Conservation (phyloP, 2,329 filamentous ascomycete species). For the Aureobasidium lini region DNA sequence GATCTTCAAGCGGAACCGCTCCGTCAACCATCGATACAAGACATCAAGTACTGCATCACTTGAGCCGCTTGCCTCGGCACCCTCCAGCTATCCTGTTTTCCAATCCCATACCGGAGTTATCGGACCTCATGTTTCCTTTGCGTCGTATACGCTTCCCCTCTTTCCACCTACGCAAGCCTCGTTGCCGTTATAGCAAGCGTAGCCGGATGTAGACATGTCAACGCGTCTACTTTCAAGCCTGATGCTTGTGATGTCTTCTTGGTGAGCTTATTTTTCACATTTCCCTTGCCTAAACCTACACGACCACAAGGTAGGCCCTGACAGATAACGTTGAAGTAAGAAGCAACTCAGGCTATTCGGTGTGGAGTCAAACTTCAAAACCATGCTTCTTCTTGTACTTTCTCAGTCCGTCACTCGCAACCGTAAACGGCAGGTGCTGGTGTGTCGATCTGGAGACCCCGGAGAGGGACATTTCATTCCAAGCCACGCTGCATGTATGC, state of each 20-base stretch:
- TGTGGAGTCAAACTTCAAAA: background rate
- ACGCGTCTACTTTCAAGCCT: background rate
- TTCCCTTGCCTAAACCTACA: background rate
- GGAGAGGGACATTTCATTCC: background rate
- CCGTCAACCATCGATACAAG: background rate
- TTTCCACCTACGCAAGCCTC: background rate
- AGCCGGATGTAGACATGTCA: background rate
- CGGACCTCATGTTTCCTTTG: background rate
- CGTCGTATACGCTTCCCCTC: background rate
- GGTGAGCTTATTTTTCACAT: constrained; percentile 1
- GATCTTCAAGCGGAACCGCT: background rate
- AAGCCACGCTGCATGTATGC: background rate
- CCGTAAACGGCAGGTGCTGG: background rate
- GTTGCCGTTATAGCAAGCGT: background rate
- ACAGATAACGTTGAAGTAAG: background rate
- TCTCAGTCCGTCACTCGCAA: background rate
- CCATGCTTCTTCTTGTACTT: background rate
- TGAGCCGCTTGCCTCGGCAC: constrained; percentile 1
- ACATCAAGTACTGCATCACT: background rate
- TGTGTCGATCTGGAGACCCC: constrained; percentile 1
- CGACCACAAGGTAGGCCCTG: background rate
- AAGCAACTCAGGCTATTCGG: background rate
- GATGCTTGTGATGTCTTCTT: background rate
- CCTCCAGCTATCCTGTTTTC: background rate
- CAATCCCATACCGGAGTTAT: background rate